Conservation (phyloP, 2,329 filamentous ascomycete genomes). For the Chaetomium globosum region DNA sequence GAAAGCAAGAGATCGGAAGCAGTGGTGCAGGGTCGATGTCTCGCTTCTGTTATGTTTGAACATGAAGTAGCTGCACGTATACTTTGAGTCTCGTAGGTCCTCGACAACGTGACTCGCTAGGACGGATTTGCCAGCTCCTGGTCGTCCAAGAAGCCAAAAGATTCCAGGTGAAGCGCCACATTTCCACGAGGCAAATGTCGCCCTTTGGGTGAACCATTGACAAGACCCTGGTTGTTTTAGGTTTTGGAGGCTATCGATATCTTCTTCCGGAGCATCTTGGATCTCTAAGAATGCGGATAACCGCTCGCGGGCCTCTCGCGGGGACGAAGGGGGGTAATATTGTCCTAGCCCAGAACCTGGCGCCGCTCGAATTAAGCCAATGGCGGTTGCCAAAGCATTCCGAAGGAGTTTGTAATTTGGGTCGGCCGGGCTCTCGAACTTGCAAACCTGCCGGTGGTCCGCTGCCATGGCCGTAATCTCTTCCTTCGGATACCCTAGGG, state of each 20-base stretch:
- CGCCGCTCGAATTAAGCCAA: slow-evolving; percentile 36
- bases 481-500: slow-evolving; percentile 38
- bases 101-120: slow-evolving; percentile 41
- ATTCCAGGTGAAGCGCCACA: slow-evolving; percentile 27
- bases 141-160: slow-evolving; percentile 41
- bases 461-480: slow-evolving; percentile 40
- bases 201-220: slow-evolving; percentile 39
- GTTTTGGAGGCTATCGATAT: slow-evolving; percentile 36
- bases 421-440: slow-evolving; percentile 40
- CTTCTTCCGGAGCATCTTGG: slow-evolving; percentile 35
- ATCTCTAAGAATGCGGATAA: slow-evolving; percentile 35
- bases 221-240: slow-evolving; percentile 40
- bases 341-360: not conserved
- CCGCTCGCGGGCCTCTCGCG: slow-evolving; percentile 16
- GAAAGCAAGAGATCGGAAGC: slow-evolving; percentile 38
- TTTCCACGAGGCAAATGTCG: slow-evolving; percentile 36
- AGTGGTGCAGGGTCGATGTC: slow-evolving; percentile 36
- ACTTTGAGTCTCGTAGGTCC: slow-evolving; percentile 31
- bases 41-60: slow-evolving; percentile 36
- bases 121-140: slow-evolving; percentile 45
- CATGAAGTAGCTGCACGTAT: slow-evolving; percentile 40
- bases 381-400: slow-evolving; percentile 40
- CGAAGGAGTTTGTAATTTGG: slow-evolving; percentile 42
- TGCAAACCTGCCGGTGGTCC: slow-evolving; percentile 44
- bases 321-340: not conserved